These are phyloP conservation scores for Eucalyptus erythrocorys DNA, from an alignment of 345 rosid species.

Conservation along the genomic window DNA sequence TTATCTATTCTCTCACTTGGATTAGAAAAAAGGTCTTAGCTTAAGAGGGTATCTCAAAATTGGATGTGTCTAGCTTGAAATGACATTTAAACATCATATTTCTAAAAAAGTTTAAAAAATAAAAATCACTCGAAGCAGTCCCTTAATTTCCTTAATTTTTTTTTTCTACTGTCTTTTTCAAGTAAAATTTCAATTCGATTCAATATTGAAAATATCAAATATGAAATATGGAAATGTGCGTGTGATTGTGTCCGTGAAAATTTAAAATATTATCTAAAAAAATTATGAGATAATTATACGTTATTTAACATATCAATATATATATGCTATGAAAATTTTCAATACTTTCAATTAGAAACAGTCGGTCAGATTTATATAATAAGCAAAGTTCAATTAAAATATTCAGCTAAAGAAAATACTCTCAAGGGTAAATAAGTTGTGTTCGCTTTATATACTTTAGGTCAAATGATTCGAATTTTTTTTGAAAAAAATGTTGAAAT, in stretches of 20 bases:
- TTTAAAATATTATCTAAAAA: neutral
- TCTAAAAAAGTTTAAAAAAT: no score
- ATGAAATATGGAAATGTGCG: neutral
- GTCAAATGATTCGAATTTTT: accelerated
- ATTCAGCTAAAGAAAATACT: neutral
- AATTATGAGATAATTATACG: neutral
- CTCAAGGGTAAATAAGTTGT: neutral
- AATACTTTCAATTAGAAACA: neutral
- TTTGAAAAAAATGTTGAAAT: neutral
- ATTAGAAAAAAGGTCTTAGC: neutral
- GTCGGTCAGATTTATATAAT: neutral
- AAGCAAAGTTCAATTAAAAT: neutral
- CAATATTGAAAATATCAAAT: no score
- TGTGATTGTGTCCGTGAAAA: neutral
- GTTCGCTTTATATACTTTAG: constrained; percentile 35
- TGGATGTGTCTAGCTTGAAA: neutral
- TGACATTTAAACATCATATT: neutral
- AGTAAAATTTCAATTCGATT: no score
- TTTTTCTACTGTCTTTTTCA: neutral
- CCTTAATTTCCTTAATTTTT: neutral
- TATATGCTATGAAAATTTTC: neutral
- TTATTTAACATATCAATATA: neutral
- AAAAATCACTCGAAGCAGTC: neutral
- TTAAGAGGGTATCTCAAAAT: neutral
- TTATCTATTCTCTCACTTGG: neutral